These are phyloP conservation scores for Epichloe coenophiala DNA, from an alignment of 2,329 filamentous ascomycete genomes.

Conservation along the genomic window DNA sequence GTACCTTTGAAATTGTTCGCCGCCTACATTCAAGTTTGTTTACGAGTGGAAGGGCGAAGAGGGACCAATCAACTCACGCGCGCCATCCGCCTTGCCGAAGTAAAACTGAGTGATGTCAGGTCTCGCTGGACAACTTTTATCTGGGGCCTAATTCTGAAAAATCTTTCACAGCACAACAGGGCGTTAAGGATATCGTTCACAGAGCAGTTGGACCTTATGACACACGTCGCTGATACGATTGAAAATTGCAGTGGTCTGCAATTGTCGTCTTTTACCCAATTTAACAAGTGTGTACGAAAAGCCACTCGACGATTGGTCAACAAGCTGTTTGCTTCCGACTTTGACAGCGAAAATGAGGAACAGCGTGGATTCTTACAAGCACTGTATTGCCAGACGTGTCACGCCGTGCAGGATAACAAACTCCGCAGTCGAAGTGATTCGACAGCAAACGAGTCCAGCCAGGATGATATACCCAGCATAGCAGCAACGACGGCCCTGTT, in stretches of 20 bases:
- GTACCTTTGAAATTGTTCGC: conserved; percentile 26
- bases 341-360: background rate
- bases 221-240: conserved; percentile 16
- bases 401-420: too few relatives aligned
- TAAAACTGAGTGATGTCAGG: conserved; percentile 11
- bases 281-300: conserved; percentile 12
- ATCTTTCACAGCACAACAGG: conserved; percentile 17
- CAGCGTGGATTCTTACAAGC: background rate
- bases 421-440: background rate
- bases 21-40: conserved; percentile 31
- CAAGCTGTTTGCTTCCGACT: conserved; percentile 6
- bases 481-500: conserved; percentile 7
- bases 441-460: too few relatives aligned
- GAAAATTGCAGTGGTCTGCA: conserved; percentile 12
- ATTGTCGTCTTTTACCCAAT: conserved; percentile 9
- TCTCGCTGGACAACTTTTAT: conserved; percentile 17
- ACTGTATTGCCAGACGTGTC: background rate
- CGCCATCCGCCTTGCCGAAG: conserved; percentile 17
- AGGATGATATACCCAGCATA: background rate
- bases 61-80: conserved; percentile 16
- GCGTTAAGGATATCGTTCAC: conserved; percentile 14
- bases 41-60: conserved; percentile 10
- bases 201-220: conserved; percentile 18
- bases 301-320: conserved; percentile 11
- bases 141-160: conserved; percentile 22